phyloP scores from a whole-genome alignment of 331 rosid species.

The Pyracantha coccinea region DNA sequence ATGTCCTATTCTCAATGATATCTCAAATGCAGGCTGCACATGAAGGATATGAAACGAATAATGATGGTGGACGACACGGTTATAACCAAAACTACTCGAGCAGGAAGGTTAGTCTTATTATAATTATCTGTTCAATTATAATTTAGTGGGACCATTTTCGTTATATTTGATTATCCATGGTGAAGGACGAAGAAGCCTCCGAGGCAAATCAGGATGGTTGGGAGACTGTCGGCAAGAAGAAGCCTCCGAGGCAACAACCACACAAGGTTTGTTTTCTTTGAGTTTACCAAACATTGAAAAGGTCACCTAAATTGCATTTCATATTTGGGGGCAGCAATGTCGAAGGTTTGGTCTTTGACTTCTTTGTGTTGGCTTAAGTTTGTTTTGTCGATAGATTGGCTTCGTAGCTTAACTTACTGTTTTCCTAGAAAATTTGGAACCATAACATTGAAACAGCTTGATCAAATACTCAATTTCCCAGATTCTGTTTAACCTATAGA shows the following conservation, averaged over 20 bases:
- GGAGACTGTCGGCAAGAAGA: conserved; percentile 72
- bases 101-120: conserved; percentile 23
- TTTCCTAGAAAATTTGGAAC: background rate
- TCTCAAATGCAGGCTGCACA: conserved; percentile 4
- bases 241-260: conserved; percentile 33
- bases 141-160: background rate
- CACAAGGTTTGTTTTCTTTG: conserved; percentile 53
- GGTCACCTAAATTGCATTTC: background rate
- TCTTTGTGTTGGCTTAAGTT: background rate
- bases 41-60: conserved; percentile 8
- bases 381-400: background rate
- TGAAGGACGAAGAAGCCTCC: conserved; percentile 46
- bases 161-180: conserved; percentile 11
- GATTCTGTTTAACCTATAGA: too few relatives aligned
- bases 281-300: background rate
- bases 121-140: background rate
- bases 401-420: background rate
- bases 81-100: conserved; percentile 17
- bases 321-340: background rate
- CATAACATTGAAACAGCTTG: background rate
- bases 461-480: background rate
- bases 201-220: conserved; percentile 54
- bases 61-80: conserved; percentile 15
- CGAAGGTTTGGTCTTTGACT: background rate
- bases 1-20: background rate